Conservation (phyloP, 208 protist species). For the Strigomonas culicis region DNA sequence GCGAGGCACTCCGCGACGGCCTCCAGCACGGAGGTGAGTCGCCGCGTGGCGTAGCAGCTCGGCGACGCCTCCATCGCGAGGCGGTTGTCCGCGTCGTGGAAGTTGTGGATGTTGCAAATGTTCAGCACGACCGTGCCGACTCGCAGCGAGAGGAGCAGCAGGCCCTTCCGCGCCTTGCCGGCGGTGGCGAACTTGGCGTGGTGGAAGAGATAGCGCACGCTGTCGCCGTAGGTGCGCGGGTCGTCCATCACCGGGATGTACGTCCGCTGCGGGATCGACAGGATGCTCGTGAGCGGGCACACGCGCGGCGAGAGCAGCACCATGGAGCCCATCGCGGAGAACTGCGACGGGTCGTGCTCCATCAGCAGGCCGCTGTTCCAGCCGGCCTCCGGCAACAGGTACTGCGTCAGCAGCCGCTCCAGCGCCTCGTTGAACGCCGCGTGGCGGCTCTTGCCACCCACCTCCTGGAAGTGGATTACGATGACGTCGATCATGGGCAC, state of each 20-base stretch:
- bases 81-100: constrained; percentile 64
- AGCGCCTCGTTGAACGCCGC: constrained; percentile 54
- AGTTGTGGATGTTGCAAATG: constrained; percentile 71
- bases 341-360: constrained; percentile 38
- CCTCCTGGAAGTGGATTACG: constrained; percentile 84
- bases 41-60: constrained; percentile 42
- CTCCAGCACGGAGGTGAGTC: constrained; percentile 54
- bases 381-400: constrained; percentile 61
- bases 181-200: constrained; percentile 55
- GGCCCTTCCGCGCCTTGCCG: constrained; percentile 66
- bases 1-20: constrained; percentile 46
- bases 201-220: constrained; percentile 39
- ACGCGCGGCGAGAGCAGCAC: constrained; percentile 74
- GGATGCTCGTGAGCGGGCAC: constrained; percentile 63
- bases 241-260: constrained; percentile 75
- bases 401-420: constrained; percentile 23
- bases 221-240: constrained; percentile 58
- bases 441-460: constrained; percentile 66
- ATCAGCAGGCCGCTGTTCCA: constrained; percentile 79
- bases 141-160: constrained; percentile 66
- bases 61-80: constrained; percentile 39
- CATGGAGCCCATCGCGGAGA: constrained; percentile 67
- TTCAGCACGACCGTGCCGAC: constrained; percentile 60
- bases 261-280: constrained; percentile 73
- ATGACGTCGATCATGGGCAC: constrained; percentile 69